Evolutionary conservation across 192 early-diverging fungal genomes (phyloP), one percentile per base, ranked within the genome.

Genomic region (Coemansia sp.): DNA sequence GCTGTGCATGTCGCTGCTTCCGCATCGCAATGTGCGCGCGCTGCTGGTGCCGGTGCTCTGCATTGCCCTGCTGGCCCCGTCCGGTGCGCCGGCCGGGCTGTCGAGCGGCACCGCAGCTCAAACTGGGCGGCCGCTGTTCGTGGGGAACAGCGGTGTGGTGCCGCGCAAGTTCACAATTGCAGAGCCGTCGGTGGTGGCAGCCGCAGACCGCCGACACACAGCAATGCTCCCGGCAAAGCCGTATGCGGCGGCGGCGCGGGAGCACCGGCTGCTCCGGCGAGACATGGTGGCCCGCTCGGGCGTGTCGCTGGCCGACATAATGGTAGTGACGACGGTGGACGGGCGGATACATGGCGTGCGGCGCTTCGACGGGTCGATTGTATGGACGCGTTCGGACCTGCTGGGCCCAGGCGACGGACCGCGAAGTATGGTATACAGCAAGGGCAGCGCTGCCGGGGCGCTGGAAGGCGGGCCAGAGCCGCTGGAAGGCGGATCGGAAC

Each of bases 131-230:
- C 6, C 19, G 13, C 5, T 21, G 37, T 7, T 2, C 0, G 19
- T 8, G 26, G 34, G 7, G 51, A 33, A 36, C 12, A 48, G 43
- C 14, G 68, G 39, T 10, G 50, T 60, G 31, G 68, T 72, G 29
- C 68, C 68, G 23, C 61, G 68, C 44, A 72, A 72, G 36, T 72
- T 72, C 26, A 72, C 68, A 3, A 65, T 72, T 17, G 52, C 68
- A 1, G 68, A 72, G 43, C 62, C 62, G 11, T 64, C 57, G 4
- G 58, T 72, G 0, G 68, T 72, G 5, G 68, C 68, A n/a, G 57
- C 56, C 16, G 68, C 68, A 4, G 62, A 51, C 14, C 48, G 51
- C 17, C 61, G 63, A 20, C 59, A 66, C n/a, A 46, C 63, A 36
- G 70, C 55, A 4, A 63, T 74, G 38, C 42, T 74, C 21, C 64